These are phyloP conservation scores for Linaria vulgaris DNA, from an alignment of 257 asterid genomes.

Conservation along the genomic window DNA sequence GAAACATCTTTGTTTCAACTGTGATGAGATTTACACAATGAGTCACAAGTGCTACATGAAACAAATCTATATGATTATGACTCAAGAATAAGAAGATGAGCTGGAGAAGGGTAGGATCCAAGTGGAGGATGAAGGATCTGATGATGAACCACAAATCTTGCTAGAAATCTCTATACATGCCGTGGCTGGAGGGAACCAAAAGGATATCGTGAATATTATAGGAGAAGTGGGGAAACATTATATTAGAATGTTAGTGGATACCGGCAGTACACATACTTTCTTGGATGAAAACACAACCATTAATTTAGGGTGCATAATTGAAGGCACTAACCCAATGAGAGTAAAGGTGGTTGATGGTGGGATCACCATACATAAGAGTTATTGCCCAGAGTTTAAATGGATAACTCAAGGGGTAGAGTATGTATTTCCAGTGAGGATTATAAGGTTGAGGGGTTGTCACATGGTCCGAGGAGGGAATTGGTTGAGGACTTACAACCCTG, in stretches of 20 bases:
- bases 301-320: no score
- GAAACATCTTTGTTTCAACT: not conserved
- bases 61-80: no score
- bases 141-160: no score
- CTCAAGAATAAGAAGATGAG: no score
- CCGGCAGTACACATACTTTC: no score
- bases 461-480: not conserved
- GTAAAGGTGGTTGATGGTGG: not conserved
- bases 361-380: not conserved
- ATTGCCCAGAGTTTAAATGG: not conserved
- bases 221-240: no score
- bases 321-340: not conserved
- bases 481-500: not conserved
- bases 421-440: not conserved
- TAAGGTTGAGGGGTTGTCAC: slow-evolving; percentile 1
- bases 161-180: not conserved
- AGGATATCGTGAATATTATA: no score
- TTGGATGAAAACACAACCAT: not conserved
- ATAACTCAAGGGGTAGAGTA: not conserved
- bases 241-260: not conserved
- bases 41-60: slow-evolving; percentile 9
- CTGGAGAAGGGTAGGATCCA: no score
- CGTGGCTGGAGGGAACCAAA: not conserved
- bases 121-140: no score
- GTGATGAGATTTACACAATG: not conserved